Evolutionary conservation across 2,329 filamentous ascomycete species (phyloP), one percentile per base, ranked within the genome.

Genomic region (Monilinia aucupariae): DNA sequence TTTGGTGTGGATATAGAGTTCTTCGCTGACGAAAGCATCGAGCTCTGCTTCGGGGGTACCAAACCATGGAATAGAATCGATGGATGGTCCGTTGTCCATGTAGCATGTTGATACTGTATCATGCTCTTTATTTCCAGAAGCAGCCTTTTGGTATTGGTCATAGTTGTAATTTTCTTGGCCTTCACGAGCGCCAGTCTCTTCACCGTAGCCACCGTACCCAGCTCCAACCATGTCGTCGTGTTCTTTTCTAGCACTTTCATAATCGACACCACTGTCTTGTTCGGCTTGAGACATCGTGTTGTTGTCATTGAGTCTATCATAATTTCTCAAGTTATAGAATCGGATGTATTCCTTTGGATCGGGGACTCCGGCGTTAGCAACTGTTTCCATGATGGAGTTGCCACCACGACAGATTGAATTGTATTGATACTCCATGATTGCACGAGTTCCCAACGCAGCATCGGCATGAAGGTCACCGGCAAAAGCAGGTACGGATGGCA

Each of bases 341-440:
- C 85, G 81, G 68, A 96, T 90, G 76, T 92, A 94, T 50, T 85
- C 78, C 71, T 81, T 78, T 1, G 89, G 88, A 71, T 93, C 79
- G 1, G 77, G 81, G 56, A 92, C 81, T 10, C 90, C 89, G 39
- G 82, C 81, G 61, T 82, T 79, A 22, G 80, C 78, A 59, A 92
- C 81, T 52, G 80, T 80, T 74, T 92, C 89, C 72, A 92, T 86
- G 73, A 96, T 94, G 64, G 85, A 89, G 73, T 90, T 78, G 3
- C 88, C 89, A 39, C 89, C 89, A 43, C 90, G 85, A 74, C 85
- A 89, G 76, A 94, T 94, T 59, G 85, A 88, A 71, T 85, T 81
- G 76, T 94, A 93, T 73, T 94, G 90, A 74, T 89, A 93, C 73
- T 94, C 90, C 88, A 94, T 92, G 71, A 96, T 93, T 6, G 90